Evolutionary conservation across 202 grass and related monocot species (phyloP), one percentile per base, ranked within the genome.

Genomic region (Schoenoplectus tabernaemontani): DNA sequence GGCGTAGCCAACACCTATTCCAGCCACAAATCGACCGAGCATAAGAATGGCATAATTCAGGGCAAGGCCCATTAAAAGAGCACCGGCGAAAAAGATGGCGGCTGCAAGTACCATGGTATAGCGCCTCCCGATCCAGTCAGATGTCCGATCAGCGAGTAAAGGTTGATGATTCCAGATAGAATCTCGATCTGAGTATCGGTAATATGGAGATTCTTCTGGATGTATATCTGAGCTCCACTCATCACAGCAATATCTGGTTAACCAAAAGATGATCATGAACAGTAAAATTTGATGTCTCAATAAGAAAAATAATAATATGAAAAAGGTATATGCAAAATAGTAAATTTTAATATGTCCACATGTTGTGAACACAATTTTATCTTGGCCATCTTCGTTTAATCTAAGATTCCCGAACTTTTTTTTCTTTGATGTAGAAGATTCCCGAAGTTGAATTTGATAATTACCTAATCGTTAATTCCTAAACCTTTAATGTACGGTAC

Each of bases 71-170:
- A 91, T 91, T 64, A 93, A 59, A 63, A 97, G 58, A 8, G 93
- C 89, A 32, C 93, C 93, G 16, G 76, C 60, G 61, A 97, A 91
- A 88, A 93, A 97, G 39, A 93, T 93, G 67, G 69, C 60, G 2
- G 94, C 57, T 57, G 94, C 94, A 12, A 97, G 80, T 24, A 97
- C 77, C 81, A 97, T 97, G 41, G 94, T 97, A 86, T 92, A 97
- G 28, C 94, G 87, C 11, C 94, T 82, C 0, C 94, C 94, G 48
- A 97, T 84, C 89, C 80, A 86, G 83, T 97, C 94, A 0, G 94
- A 93, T 59, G 91, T 97, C 39, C 84, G 19, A 85, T 57, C 19
- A 97, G 89, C 1, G 93, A 93, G 83, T 69, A 91, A 43, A 93
- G 81, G 85, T 88, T 91, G 76, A 97, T 89, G 74, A 97, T 82